Evolutionary conservation across 2,329 filamentous ascomycete genomes (phyloP).

Genomic region (Phoma sp.): DNA sequence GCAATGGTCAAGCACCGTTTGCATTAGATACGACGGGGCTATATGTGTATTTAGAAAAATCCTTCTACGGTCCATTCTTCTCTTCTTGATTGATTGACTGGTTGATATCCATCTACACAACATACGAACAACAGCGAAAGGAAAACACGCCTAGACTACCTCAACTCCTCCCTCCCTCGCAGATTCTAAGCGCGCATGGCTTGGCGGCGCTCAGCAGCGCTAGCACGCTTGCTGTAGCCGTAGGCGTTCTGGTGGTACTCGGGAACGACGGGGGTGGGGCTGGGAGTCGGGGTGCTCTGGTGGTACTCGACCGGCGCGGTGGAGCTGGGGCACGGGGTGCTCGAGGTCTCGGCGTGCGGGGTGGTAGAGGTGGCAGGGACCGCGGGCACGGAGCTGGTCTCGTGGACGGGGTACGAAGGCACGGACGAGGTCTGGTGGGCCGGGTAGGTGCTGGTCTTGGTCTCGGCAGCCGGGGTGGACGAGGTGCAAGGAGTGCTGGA

Average conservation of each 20-base stretch:
- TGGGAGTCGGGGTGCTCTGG: background rate
- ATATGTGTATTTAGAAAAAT: too few relatives aligned
- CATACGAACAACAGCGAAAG: too few relatives aligned
- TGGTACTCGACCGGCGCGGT: background rate
- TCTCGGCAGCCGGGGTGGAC: background rate
- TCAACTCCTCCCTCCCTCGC: too few relatives aligned
- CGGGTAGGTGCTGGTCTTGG: background rate
- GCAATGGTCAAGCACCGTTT: too few relatives aligned
- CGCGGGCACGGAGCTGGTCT: background rate
- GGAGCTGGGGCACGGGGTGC: constrained; percentile 7
- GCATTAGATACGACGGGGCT: too few relatives aligned
- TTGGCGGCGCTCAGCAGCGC: constrained; percentile 12
- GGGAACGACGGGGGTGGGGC: background rate
- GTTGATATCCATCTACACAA: too few relatives aligned
- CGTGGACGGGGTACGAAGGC: background rate
- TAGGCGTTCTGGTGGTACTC: constrained; percentile 2
- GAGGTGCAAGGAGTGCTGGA: constrained; percentile 1
- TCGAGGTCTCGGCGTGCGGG: background rate
- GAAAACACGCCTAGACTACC: too few relatives aligned
- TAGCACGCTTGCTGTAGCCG: constrained; percentile 9
- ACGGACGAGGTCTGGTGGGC: background rate
- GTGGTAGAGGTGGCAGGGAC: background rate
- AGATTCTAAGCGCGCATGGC: background rate
- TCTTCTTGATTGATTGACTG: too few relatives aligned
- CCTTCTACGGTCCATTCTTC: too few relatives aligned